These are phyloP conservation scores for Pythium aquatile DNA, from an alignment of 352 stramenopile species.

Conservation along the genomic window DNA sequence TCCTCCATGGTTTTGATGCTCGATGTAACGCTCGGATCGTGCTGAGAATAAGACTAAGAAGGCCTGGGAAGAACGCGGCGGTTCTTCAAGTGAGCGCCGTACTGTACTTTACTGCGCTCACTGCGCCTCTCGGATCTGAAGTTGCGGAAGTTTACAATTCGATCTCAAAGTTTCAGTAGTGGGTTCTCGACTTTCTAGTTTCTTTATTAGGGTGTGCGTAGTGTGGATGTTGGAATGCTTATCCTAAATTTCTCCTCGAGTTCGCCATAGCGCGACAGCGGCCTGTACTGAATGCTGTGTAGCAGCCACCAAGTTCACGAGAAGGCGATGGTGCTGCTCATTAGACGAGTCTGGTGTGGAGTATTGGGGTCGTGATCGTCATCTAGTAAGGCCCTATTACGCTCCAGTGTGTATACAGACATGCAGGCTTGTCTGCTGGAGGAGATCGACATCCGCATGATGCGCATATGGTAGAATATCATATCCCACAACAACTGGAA, in stretches of 20 bases:
- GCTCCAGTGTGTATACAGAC: background rate
- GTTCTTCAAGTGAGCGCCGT: background rate
- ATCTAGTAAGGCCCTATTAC: background rate
- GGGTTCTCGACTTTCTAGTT: too few species aligned
- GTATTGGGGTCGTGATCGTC: background rate
- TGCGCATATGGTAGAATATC: background rate
- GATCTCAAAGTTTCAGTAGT: too few species aligned
- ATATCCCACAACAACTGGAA: background rate
- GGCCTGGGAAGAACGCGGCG: background rate
- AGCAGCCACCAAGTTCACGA: background rate
- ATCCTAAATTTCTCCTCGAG: background rate
- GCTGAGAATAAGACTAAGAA: slow-evolving; percentile 10
- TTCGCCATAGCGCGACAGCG: background rate
- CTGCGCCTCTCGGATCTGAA: background rate
- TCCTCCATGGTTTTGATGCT: slow-evolving; percentile 9
- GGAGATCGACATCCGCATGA: background rate
- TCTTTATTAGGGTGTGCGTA: background rate
- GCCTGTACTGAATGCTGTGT: background rate
- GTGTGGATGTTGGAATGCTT: too few species aligned
- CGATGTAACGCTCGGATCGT: background rate
- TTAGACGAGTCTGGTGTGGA: background rate
- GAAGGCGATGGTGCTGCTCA: background rate
- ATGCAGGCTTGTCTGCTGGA: background rate
- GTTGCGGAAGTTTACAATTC: background rate
- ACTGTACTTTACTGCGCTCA: background rate